Evolutionary conservation across 139 green algal genomes (phyloP).

Genomic region (Zygnema cylindricum): DNA sequence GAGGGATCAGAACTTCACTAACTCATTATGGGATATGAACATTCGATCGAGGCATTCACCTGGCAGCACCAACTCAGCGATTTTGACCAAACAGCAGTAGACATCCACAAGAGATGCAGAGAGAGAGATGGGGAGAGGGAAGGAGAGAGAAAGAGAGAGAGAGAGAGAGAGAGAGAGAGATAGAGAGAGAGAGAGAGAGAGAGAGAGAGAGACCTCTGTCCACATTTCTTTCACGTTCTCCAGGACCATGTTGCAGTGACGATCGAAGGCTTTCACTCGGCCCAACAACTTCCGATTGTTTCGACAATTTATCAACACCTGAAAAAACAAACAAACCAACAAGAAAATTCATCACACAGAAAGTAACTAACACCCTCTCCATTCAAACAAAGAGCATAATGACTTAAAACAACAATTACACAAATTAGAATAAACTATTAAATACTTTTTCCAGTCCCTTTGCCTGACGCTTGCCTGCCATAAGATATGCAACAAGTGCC

Average conservation of each 20-base stretch:
- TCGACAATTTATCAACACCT: conserved; percentile 97
- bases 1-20: background rate
- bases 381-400: background rate
- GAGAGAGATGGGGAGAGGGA: too few species aligned
- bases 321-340: conserved; percentile 45
- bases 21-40: background rate
- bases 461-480: too few species aligned
- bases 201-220: conserved; percentile 96
- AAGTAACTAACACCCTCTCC: conserved; percentile 5
- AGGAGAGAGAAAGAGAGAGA: too few species aligned
- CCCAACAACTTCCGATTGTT: conserved; percentile 99
- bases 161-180: too few species aligned
- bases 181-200: too few species aligned
- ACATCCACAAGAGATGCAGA: too few species aligned
- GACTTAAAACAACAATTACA: background rate
- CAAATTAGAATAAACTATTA: too few species aligned
- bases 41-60: too few species aligned
- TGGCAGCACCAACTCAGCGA: too few species aligned
- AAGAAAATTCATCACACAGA: conserved; percentile 7
- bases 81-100: background rate
- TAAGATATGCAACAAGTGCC: too few species aligned
- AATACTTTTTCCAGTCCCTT: too few species aligned
- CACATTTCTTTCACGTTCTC: conserved; percentile 99
- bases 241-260: conserved; percentile 99
- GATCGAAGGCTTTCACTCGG: conserved; percentile 97